Evolutionary conservation across 495 filamentous ascomycete species (phyloP), one percentile per base, ranked within the genome.

Genomic region (Gamarada debralockiae): DNA sequence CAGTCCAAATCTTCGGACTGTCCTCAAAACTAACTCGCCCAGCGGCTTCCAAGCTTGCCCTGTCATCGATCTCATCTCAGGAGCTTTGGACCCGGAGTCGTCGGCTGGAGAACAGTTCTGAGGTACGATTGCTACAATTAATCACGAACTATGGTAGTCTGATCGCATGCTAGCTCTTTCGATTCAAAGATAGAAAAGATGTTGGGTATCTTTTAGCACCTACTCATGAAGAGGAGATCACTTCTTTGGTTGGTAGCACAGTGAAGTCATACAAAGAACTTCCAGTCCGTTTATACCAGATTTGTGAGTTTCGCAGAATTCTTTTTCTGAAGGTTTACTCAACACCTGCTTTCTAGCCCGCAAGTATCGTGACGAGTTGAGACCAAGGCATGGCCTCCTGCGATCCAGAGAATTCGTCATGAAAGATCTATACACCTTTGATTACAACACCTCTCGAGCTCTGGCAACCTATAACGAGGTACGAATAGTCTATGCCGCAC

Each of bases 361-460:
- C 37, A 98, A 98, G 70, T 98, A 96, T 62, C 82, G 93, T 43
- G 92, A 98, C 71, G 93, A 98, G 62, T 77, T 82, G 34, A 78
- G 93, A 21, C 93, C 95, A 6, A 76, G 93, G 31, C 87, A 95
- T 58, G 95, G 93, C 12, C 74, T 97, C 1, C 76, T 98, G 10
- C 83, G 93, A n/a, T 86, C 89, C 0, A 83, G 88, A 54, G 93
- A 98, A 60, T 98, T 98, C 60, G 68, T 90, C 49, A 98, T 98
- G 93, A 98, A 98, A 69, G 93, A 98, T 67, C 79, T 98, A 1
- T 98, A 98, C 63, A 97, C 95, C 0, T 98, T 98, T 59, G 93
- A 98, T 67, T 70, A 73, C 49, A 85, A 70, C 33, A 61, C 76
- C 2, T 62, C 80, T 20, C 67, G 78, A 5, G 93, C 93, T 0